phyloP scores from a whole-genome alignment of 306 rosid species.

The Rosa persica region DNA sequence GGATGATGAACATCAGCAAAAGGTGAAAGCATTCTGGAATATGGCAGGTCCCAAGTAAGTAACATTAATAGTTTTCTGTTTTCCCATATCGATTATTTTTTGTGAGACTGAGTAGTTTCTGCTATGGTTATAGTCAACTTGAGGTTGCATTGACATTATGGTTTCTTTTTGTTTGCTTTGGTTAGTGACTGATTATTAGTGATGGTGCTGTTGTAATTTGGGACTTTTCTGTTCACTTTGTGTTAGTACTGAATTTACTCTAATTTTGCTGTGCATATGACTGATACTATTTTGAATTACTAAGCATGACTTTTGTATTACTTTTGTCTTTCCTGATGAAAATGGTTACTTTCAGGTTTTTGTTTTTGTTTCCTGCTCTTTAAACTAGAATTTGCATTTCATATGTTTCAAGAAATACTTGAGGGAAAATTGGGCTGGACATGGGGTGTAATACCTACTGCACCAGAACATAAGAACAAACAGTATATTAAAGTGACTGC shows the following conservation, averaged over 20 bases:
- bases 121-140: background rate
- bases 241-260: background rate
- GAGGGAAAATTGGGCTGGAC: background rate
- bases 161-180: background rate
- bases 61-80: background rate
- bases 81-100: background rate
- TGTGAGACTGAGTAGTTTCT: background rate
- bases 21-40: background rate
- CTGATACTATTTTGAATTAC: background rate
- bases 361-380: background rate
- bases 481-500: background rate
- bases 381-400: background rate
- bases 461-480: background rate
- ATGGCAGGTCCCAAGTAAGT: background rate
- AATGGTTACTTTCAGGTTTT: background rate
- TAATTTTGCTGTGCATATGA: background rate
- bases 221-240: background rate
- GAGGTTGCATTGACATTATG: background rate
- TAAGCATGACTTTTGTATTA: background rate
- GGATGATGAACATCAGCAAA: background rate
- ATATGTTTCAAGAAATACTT: too few species aligned
- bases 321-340: background rate
- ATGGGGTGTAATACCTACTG: background rate
- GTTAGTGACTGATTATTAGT: background rate
- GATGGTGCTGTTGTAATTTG: background rate